phyloP scores from a whole-genome alignment of 2,329 filamentous ascomycete genomes.

The Pezicula rhizophila region DNA sequence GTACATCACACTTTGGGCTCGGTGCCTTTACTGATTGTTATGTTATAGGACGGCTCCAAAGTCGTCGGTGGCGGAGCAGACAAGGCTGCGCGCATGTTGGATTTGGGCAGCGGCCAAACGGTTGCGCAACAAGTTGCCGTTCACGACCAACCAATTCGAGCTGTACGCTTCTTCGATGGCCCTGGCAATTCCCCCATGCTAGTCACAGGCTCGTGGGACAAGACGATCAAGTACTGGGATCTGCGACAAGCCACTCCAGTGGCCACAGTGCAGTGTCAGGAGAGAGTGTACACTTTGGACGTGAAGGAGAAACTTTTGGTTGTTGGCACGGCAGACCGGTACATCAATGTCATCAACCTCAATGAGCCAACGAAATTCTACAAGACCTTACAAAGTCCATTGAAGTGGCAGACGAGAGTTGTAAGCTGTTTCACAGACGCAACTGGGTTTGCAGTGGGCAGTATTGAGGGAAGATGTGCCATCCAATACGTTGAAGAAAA shows the following conservation, averaged over 20 bases:
- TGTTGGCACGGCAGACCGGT: slow-evolving; percentile 86
- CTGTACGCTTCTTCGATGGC: slow-evolving; percentile 70
- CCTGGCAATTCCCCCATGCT: slow-evolving; percentile 68
- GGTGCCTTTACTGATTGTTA: slow-evolving; percentile 7
- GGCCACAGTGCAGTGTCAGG: slow-evolving; percentile 61
- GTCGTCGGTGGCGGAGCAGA: slow-evolving; percentile 83
- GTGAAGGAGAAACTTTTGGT: slow-evolving; percentile 84
- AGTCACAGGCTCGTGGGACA: slow-evolving; percentile 89
- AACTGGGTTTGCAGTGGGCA: slow-evolving; percentile 87
- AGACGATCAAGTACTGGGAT: slow-evolving; percentile 88
- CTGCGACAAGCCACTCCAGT: slow-evolving; percentile 60
- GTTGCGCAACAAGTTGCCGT: slow-evolving; percentile 65
- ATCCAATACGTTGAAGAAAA: slow-evolving; percentile 99
- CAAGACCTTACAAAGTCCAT: slow-evolving; percentile 90
- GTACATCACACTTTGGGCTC: slow-evolving; percentile 21
- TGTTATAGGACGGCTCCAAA: slow-evolving; percentile 75
- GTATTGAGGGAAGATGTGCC: slow-evolving; percentile 92
- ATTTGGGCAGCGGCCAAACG: slow-evolving; percentile 63
- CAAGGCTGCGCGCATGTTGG: slow-evolving; percentile 83
- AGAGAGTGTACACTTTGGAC: slow-evolving; percentile 87
- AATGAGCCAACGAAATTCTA: slow-evolving; percentile 85
- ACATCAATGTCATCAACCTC: slow-evolving; percentile 92
- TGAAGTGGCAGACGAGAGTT: slow-evolving; percentile 97
- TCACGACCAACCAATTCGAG: slow-evolving; percentile 78
- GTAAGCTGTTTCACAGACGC: slow-evolving; percentile 93